phyloP scores from a whole-genome alignment of 1,139 yeast genomes.

The Nakaseomyces uthaithaninus region DNA sequence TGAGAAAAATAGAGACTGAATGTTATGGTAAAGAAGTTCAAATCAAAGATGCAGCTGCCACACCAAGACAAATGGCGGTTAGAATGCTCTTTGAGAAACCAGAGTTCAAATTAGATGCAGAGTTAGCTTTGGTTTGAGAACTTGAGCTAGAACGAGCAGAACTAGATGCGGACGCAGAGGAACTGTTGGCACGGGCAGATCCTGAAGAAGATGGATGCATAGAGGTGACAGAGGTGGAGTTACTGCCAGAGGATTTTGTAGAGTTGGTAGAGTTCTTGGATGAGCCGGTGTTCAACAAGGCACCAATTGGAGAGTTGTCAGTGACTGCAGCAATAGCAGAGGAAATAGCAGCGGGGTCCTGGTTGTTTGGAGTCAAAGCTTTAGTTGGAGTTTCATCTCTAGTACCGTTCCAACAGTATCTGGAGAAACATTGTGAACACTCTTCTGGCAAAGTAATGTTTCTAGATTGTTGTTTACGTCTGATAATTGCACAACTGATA shows the following conservation, averaged over 20 bases:
- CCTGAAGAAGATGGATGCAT: conserved; percentile 3
- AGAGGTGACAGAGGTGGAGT: conserved; percentile 3
- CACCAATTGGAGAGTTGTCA: conserved; percentile 9
- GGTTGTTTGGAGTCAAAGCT: conserved; percentile 8
- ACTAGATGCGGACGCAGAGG: conserved; percentile 10
- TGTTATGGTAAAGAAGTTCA: background rate
- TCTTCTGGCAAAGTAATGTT: conserved; percentile 58
- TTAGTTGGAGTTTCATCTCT: conserved; percentile 13
- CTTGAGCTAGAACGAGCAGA: conserved; percentile 10
- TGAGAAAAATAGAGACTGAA: no score
- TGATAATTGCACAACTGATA: conserved; percentile 80
- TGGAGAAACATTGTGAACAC: conserved; percentile 62
- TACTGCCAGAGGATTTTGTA: background rate
- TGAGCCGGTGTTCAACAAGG: conserved; percentile 7
- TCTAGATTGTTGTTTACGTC: conserved; percentile 70
- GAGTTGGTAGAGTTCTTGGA: conserved; percentile 6
- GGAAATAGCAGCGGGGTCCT: conserved; percentile 8
- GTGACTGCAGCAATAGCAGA: conserved; percentile 11
- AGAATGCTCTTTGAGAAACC: conserved; percentile 9
- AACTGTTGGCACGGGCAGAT: background rate
- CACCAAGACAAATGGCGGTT: conserved; percentile 4
- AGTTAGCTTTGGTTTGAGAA: conserved; percentile 10
- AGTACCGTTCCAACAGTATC: conserved; percentile 79
- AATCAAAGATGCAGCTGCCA: conserved; percentile 3
- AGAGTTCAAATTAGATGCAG: conserved; percentile 11